Evolutionary conservation across 2,329 filamentous ascomycete species (phyloP), one percentile per base, ranked within the genome.

Genomic region (Lasiodiplodia citricola): DNA sequence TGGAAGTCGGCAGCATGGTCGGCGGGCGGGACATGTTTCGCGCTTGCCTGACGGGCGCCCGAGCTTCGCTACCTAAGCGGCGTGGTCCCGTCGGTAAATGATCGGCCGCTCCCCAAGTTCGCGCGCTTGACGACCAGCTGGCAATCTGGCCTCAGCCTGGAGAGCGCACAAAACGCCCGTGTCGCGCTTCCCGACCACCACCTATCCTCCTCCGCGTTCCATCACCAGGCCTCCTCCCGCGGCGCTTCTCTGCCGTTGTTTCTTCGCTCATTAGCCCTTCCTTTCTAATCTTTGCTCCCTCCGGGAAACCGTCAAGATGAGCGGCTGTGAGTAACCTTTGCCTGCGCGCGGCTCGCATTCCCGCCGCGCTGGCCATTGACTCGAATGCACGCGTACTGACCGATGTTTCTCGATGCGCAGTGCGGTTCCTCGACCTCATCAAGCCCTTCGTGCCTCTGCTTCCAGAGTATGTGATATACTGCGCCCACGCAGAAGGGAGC

Each of bases 371-470:
- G 23, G 55, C 66, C 66, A 68, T 68, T 67, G 65, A 28, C 21
- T 31, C 71, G 63, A 66, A 31, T 47, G 69, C 70, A 38, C 69
- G 70, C 76, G 76, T 72, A 77, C 73, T 71, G 44, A 50, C 68
- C 69, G 70, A 68, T 56, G 55, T 58, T 14, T 55, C 21, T 54
- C 56, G 11, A 21, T 23, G 38, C 72, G 71, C 74, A 98, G 95
- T 99, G 85, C 94, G 96, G 83, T 99, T 99, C 82, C 95, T 99
- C 87, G 96, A 99, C 85, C 89, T 98, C 83, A 96, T 99, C 87
- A 99, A 99, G 86, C 96, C 96, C 80, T 99, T 99, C 83, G 93
- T 96, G 88, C 95, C 96, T 87, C 94, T 98, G 89, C 92, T 99
- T 83, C 96, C 96, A 80, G 96, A 99, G 96, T 99, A 84, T 68